These are phyloP conservation scores for Skeletonema grethae DNA, from an alignment of 108 stramenopile genomes.

Conservation along the genomic window DNA sequence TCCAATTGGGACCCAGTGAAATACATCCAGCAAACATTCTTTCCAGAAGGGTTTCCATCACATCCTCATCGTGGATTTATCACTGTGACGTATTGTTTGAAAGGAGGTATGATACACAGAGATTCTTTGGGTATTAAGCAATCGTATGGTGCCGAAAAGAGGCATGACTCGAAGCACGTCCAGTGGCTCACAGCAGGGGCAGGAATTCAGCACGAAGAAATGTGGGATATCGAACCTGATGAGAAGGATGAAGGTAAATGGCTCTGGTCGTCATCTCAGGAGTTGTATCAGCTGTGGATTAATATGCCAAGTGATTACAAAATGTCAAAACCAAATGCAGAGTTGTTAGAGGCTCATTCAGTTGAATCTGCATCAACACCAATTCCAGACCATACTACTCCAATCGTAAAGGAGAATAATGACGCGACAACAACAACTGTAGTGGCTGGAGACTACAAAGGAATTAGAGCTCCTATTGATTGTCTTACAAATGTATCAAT, in stretches of 20 bases:
- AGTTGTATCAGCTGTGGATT: conserved; percentile 88
- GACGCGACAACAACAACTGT: conserved; percentile 45
- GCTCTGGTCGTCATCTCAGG: conserved; percentile 46
- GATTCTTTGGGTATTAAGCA: conserved; percentile 76
- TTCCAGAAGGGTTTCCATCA: conserved; percentile 88
- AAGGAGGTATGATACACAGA: conserved; percentile 84
- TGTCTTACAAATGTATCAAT: conserved; percentile 57
- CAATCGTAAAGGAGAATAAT: conserved; percentile 25
- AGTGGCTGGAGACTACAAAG: conserved; percentile 56
- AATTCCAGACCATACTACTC: conserved; percentile 14
- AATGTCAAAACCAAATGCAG: conserved; percentile 51
- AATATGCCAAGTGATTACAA: conserved; percentile 67
- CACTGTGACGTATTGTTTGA: conserved; percentile 77
- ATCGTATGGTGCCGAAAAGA: conserved; percentile 63
- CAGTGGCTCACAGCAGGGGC: conserved; percentile 85
- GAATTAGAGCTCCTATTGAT: conserved; percentile 42
- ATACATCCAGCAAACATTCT: conserved; percentile 56
- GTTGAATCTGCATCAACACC: background rate
- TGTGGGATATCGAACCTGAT: conserved; percentile 68
- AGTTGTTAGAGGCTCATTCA: conserved; percentile 45
- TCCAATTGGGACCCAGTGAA: conserved; percentile 69
- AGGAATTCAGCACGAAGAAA: conserved; percentile 90
- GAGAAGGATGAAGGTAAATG: conserved; percentile 15
- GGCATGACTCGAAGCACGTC: conserved; percentile 52
- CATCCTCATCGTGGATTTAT: conserved; percentile 90